Base-by-base conservation (phyloP, 2,329 filamentous ascomycete genomes). In the Cylindrodendrum hubeiense region DNA sequence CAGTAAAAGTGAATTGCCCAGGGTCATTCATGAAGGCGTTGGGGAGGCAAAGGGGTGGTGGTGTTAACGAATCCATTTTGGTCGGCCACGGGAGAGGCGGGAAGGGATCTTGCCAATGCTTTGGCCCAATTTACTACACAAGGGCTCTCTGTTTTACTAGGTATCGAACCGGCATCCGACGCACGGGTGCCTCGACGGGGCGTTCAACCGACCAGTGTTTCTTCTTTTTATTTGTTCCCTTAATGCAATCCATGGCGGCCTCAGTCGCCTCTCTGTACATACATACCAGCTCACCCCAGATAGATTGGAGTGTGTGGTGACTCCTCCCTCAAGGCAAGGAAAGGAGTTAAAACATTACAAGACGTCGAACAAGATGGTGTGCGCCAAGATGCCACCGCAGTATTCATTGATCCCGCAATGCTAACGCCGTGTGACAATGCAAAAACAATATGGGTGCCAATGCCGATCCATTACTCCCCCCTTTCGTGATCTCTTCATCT, bases 171-270 rank as follows among this genome's bases (percentile, higher is more conserved):
- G 46, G 28, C 57, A 58, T 63, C 63, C 44, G 46, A 66, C 43
- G 60, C 54, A 60, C 44, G 39, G 57, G 51, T 50, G 28, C 68
- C 60, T 71, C 49, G 49, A 71, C 55, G 65, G 51, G 72, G 69
- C 71, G 69, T 72, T 74, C 66, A 74, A 73, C 71, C 58, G 72
- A 67, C 67, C 65, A 72, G 49, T 66, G 62, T 65, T 51, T 50
- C 58, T 59, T 53, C 57, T 60, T 54, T 54, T 30, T 64, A 59
- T 56, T 65, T 65, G 37, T 56, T 47, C 21, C 63, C 53, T 51
- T 65, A 61, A 61, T 65, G 24, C 54, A 56, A 57, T 34, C 30
- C 34, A 21, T 30, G 41, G 47, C 39, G 47, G 41, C 52, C 10
- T 30, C 28, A 21, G 57, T 44, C 57, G 33, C 52, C 53, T 26